Conservation (phyloP, 768 basidiomycete genomes). For the Rhizopogon vulgaris region DNA sequence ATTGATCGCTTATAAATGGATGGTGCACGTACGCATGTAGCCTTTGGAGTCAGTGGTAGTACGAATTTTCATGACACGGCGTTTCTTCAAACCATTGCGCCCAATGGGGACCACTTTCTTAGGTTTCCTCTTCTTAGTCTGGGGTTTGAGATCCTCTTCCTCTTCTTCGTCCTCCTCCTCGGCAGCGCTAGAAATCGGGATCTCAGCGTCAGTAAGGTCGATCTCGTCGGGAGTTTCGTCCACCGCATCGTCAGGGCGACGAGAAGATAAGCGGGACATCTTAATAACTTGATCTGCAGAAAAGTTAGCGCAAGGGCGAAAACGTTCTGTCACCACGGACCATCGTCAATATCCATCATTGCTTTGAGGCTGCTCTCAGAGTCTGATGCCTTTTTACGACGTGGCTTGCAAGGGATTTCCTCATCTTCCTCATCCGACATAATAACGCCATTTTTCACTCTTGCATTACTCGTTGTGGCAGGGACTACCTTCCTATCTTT, state of each 20-base stretch:
- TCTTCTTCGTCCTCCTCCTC: constrained; percentile 24
- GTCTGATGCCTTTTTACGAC: constrained; percentile 32
- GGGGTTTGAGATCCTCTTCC: constrained; percentile 25
- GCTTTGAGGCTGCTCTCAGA: constrained; percentile 41
- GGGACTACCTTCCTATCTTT: constrained; percentile 8
- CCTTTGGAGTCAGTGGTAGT: constrained; percentile 57
- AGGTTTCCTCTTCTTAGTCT: constrained; percentile 33
- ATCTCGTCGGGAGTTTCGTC: constrained; percentile 25
- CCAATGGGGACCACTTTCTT: constrained; percentile 72
- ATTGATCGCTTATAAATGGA: background rate
- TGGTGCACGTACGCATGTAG: constrained; percentile 52
- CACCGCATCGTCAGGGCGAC: constrained; percentile 16
- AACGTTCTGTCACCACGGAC: constrained; percentile 31
- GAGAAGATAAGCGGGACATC: constrained; percentile 16
- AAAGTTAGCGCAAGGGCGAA: constrained; percentile 5
- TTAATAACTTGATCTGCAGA: constrained; percentile 21
- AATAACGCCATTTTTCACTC: constrained; percentile 42
- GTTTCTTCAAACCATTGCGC: constrained; percentile 72
- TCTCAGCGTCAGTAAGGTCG: constrained; percentile 22
- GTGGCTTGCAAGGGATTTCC: constrained; percentile 18
- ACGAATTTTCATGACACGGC: constrained; percentile 53
- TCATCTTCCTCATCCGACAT: constrained; percentile 59
- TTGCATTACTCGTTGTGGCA: constrained; percentile 14
- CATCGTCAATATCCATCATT: constrained; percentile 77
- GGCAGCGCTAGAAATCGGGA: constrained; percentile 19